Percentiles rank a stretch among this genome's conserved stretches.
phyloP scores from a whole-genome alignment of 73 alveolate genomes.

The Urostyla sp. region DNA sequence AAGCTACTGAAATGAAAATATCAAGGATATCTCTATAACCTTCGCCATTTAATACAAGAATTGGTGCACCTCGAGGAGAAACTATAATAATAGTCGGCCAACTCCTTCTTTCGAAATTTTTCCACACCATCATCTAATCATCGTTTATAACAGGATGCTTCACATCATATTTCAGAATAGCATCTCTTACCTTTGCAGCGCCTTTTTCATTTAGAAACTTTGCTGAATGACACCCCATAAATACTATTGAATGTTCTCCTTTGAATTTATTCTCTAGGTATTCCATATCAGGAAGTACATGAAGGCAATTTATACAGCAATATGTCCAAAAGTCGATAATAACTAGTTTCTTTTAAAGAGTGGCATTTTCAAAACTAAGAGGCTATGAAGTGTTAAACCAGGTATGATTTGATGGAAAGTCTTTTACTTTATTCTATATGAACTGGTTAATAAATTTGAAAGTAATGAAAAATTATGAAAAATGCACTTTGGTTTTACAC shows the following conservation, averaged over 20 bases:
- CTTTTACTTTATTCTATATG: slow-evolving; percentile 48
- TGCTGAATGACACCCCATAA: slow-evolving; percentile 70
- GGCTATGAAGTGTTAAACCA: slow-evolving; percentile 67
- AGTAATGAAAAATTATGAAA: too few relatives aligned
- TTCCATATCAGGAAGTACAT: slow-evolving; percentile 66
- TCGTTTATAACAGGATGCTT: slow-evolving; percentile 73
- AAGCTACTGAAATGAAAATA: slow-evolving; percentile 32
- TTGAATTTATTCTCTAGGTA: slow-evolving; percentile 52
- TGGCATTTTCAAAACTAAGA: background rate
- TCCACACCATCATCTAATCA: slow-evolving; percentile 63
- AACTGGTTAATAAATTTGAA: too few relatives aligned
- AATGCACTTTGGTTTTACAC: too few relatives aligned
- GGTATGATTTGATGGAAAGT: slow-evolving; percentile 55
- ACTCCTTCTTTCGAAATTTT: slow-evolving; percentile 54
- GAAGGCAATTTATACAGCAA: slow-evolving; percentile 75
- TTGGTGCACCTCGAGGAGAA: slow-evolving; percentile 56
- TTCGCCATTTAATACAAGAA: slow-evolving; percentile 59
- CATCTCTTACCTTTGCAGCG: slow-evolving; percentile 52
- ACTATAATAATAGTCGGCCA: slow-evolving; percentile 66
- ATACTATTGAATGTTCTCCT: slow-evolving; percentile 33
- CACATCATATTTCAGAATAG: slow-evolving; percentile 61
- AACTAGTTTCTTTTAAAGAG: slow-evolving; percentile 54
- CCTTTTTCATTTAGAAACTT: slow-evolving; percentile 64
- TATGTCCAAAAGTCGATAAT: slow-evolving; percentile 75
- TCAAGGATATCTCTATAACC: slow-evolving; percentile 45